Conservation (phyloP, 768 basidiomycete species). For the Macrolepiota dolichaula region DNA sequence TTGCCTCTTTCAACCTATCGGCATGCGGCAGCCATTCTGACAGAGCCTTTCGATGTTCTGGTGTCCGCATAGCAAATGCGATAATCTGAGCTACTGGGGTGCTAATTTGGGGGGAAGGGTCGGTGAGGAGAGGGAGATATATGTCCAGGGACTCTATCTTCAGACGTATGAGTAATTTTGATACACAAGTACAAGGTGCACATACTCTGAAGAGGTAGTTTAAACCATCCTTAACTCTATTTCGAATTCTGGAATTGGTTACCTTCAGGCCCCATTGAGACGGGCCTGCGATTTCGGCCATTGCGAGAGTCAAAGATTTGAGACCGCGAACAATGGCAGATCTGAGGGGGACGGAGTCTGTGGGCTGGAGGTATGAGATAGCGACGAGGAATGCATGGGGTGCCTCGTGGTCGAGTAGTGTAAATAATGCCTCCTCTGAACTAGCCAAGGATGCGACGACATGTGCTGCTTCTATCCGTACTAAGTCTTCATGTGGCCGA, state of each 20-base stretch:
- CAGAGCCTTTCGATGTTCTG: constrained; percentile 45
- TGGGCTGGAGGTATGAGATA: constrained; percentile 42
- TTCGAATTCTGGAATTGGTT: constrained; percentile 35
- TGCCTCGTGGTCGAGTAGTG: constrained; percentile 55
- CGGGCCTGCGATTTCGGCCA: constrained; percentile 69
- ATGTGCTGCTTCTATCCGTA: constrained; percentile 72
- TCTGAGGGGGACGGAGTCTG: constrained; percentile 38
- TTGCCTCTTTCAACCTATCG: constrained; percentile 52
- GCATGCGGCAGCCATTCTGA: constrained; percentile 60
- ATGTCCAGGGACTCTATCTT: constrained; percentile 62
- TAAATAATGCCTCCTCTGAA: constrained; percentile 56
- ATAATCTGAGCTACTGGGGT: constrained; percentile 60
- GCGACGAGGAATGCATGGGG: constrained; percentile 61
- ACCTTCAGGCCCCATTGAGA: constrained; percentile 61
- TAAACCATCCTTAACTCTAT: constrained; percentile 54
- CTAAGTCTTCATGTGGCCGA: constrained; percentile 35
- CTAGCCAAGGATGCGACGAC: constrained; percentile 72
- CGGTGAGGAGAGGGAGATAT: constrained; percentile 60
- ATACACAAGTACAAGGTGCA: constrained; percentile 14
- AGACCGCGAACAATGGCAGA: constrained; percentile 64
- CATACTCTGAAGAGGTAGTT: constrained; percentile 59
- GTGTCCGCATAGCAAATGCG: constrained; percentile 45
- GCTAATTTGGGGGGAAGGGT: constrained; percentile 34
- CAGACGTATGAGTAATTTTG: background rate
- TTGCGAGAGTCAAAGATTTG: constrained; percentile 51